These are phyloP conservation scores for Lunasporangiospora selenospora DNA, from an alignment of 192 early-diverging fungal species.

Conservation along the genomic window DNA sequence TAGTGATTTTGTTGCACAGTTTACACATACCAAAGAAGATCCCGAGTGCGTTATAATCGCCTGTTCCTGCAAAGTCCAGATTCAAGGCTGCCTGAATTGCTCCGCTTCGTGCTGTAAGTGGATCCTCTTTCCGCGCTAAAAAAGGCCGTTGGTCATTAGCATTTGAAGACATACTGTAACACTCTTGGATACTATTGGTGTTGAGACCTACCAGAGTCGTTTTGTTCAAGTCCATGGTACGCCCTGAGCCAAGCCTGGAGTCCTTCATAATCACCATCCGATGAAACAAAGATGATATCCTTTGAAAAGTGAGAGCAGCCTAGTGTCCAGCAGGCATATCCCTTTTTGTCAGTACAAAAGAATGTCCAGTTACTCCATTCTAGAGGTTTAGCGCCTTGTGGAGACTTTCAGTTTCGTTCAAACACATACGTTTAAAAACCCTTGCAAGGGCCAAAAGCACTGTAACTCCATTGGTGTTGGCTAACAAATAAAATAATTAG, in stretches of 20 bases:
- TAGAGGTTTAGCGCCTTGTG: no score
- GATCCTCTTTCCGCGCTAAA: constrained; percentile 24
- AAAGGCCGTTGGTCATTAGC: neutral
- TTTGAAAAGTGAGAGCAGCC: constrained; percentile 88
- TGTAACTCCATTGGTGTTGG: constrained; percentile 56
- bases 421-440: constrained; percentile 59
- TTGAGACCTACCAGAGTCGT: constrained; percentile 21
- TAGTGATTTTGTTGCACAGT: no score
- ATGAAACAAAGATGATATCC: constrained; percentile 89
- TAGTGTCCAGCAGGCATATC: constrained; percentile 4
- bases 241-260: constrained; percentile 88
- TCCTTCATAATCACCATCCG: constrained; percentile 77
- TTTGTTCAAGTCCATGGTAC: constrained; percentile 77
- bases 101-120: constrained; percentile 64
- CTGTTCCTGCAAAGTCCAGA: constrained; percentile 80
- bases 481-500: constrained; percentile 39
- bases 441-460: constrained; percentile 57
- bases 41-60: constrained; percentile 69
- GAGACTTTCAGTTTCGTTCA: no score
- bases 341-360: neutral
- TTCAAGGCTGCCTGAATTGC: constrained; percentile 87
- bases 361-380: no score
- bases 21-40: constrained; percentile 68
- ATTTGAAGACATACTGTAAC: neutral
- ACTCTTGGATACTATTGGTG: neutral